phyloP scores from a whole-genome alignment of 257 asterid species.

The Haberlea rhodopensis region DNA sequence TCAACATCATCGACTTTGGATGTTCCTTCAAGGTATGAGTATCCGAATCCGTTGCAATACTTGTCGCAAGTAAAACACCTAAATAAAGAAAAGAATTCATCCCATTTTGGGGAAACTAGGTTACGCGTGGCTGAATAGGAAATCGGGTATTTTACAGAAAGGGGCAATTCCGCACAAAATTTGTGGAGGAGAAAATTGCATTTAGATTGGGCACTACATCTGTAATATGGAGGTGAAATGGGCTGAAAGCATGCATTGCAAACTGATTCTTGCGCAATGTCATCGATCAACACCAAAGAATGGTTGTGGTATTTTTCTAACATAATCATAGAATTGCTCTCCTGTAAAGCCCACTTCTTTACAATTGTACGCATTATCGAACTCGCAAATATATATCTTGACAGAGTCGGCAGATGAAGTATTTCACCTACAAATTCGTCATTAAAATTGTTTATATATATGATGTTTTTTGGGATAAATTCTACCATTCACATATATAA shows the following conservation, averaged over 20 bases:
- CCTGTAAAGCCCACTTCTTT: not conserved
- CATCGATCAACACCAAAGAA: not conserved
- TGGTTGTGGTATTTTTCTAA: not conserved
- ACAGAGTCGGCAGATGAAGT: not conserved
- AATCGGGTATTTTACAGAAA: no score
- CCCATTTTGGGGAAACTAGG: not conserved
- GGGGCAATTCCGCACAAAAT: not conserved
- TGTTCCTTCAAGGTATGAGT: fast-evolving
- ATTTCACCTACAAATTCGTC: not conserved
- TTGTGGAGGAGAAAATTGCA: not conserved
- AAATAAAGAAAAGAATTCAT: not conserved
- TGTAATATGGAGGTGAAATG: not conserved
- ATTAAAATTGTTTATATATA: no score
- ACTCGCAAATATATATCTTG: not conserved
- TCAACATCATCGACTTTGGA: not conserved
- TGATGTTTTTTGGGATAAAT: no score
- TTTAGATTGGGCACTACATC: not conserved
- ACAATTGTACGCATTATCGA: not conserved
- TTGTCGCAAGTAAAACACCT: not conserved
- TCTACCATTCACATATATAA: not conserved
- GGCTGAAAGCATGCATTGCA: not conserved
- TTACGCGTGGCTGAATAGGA: not conserved
- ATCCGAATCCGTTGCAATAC: not conserved
- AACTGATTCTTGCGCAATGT: not conserved
- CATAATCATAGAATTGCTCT: not conserved